These are phyloP conservation scores for Hibiscus mutabilis DNA, from an alignment of 345 rosid species.

Conservation along the genomic window DNA sequence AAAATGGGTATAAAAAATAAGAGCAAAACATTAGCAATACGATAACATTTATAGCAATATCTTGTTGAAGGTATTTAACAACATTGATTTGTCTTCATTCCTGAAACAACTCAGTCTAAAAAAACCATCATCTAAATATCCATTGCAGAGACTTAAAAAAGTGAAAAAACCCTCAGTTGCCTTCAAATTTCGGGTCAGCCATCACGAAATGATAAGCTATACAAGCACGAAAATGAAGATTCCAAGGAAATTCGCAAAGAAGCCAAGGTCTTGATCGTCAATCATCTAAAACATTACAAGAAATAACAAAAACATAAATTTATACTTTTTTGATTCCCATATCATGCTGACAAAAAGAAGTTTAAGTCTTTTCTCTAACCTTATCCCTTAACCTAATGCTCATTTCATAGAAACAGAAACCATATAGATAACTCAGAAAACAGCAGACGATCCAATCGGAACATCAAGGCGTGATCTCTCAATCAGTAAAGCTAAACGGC, in stretches of 20 bases:
- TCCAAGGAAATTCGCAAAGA: constrained; percentile 75
- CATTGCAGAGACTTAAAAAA: neutral
- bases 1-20: neutral
- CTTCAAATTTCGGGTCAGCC: constrained; percentile 85
- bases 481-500: neutral
- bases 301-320: neutral
- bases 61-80: neutral
- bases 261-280: constrained; percentile 71
- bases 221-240: constrained; percentile 64
- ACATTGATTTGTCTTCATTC: constrained; percentile 8
- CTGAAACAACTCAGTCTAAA: constrained; percentile 14
- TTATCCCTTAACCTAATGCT: neutral
- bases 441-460: neutral
- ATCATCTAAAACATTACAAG: constrained; percentile 60
- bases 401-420: neutral
- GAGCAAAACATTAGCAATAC: constrained; percentile 3
- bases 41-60: constrained; percentile 8
- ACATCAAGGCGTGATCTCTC: neutral
- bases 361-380: neutral
- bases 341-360: neutral
- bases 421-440: neutral
- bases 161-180: constrained; percentile 29
- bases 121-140: constrained; percentile 13
- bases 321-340: neutral
- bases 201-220: constrained; percentile 77